Conservation (phyloP, 2,329 filamentous ascomycete genomes). For the Botrytis deweyae region DNA sequence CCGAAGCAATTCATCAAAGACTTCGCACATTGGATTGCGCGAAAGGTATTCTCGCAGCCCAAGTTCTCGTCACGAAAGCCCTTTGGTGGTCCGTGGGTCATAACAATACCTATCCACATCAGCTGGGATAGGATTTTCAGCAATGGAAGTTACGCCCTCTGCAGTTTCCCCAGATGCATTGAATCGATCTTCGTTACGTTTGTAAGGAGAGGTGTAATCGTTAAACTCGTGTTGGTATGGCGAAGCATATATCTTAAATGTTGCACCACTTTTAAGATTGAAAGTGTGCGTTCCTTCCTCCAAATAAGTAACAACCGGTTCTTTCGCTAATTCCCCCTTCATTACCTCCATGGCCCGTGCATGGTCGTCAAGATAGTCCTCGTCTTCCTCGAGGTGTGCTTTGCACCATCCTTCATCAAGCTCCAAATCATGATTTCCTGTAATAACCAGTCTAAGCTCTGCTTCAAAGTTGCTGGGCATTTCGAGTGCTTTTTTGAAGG, state of each 20-base stretch:
- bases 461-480: conserved; percentile 44
- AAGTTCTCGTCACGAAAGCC: conserved; percentile 54
- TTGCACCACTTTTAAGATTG: conserved; percentile 35
- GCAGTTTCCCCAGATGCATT: conserved; percentile 27
- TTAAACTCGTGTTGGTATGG: conserved; percentile 39
- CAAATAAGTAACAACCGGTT: conserved; percentile 37
- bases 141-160: conserved; percentile 25
- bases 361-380: conserved; percentile 26
- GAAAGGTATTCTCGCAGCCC: conserved; percentile 56
- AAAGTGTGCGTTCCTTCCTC: conserved; percentile 39
- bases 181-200: conserved; percentile 34
- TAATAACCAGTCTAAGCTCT: conserved; percentile 59
- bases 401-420: conserved; percentile 52
- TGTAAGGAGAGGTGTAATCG: conserved; percentile 37
- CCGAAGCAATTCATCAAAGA: conserved; percentile 60
- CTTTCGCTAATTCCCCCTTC: conserved; percentile 31
- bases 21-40: conserved; percentile 49
- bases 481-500: conserved; percentile 35
- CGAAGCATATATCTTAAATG: conserved; percentile 39
- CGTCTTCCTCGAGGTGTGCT: conserved; percentile 5
- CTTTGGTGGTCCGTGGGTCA: conserved; percentile 60
- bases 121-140: conserved; percentile 45
- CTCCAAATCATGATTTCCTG: conserved; percentile 61
- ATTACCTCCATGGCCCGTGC: conserved; percentile 29
- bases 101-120: conserved; percentile 49